phyloP scores from a whole-genome alignment of 2,329 filamentous ascomycete genomes.

The Aspergillus udagawae region DNA sequence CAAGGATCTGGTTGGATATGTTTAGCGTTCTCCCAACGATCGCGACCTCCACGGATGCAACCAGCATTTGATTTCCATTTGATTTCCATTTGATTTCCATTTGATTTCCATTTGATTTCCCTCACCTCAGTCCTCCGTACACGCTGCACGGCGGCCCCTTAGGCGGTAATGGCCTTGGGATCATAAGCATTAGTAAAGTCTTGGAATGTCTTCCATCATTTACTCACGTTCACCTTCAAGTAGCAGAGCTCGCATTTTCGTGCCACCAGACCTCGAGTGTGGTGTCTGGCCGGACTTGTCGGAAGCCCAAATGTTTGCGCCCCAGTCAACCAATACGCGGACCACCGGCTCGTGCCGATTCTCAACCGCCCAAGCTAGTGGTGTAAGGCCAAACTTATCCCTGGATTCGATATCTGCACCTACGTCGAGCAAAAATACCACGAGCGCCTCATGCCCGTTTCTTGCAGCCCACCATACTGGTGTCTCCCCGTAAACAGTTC shows the following conservation, averaged over 20 bases:
- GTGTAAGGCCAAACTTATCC: neutral
- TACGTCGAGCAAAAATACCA: neutral
- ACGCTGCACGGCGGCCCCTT: too few relatives aligned
- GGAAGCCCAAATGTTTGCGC: neutral
- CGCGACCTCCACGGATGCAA: too few relatives aligned
- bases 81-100: too few relatives aligned
- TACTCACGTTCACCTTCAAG: neutral
- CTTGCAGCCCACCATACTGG: neutral
- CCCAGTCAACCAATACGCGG: neutral
- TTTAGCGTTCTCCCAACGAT: too few relatives aligned
- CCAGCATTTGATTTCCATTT: too few relatives aligned
- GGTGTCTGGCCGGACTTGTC: neutral
- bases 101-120: too few relatives aligned
- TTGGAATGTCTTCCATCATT: too few relatives aligned
- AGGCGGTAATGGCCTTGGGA: too few relatives aligned
- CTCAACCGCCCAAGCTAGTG: neutral
- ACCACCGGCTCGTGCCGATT: neutral
- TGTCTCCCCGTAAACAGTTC: neutral
- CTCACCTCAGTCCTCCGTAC: too few relatives aligned
- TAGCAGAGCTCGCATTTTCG: neutral
- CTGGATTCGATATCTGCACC: neutral
- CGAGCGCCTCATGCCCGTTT: neutral
- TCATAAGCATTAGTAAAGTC: too few relatives aligned
- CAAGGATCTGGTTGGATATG: too few relatives aligned
- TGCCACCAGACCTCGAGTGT: neutral